These are phyloP conservation scores for Wickerhamiella occidentalis DNA, from an alignment of 805 yeast genomes.

Conservation along the genomic window DNA sequence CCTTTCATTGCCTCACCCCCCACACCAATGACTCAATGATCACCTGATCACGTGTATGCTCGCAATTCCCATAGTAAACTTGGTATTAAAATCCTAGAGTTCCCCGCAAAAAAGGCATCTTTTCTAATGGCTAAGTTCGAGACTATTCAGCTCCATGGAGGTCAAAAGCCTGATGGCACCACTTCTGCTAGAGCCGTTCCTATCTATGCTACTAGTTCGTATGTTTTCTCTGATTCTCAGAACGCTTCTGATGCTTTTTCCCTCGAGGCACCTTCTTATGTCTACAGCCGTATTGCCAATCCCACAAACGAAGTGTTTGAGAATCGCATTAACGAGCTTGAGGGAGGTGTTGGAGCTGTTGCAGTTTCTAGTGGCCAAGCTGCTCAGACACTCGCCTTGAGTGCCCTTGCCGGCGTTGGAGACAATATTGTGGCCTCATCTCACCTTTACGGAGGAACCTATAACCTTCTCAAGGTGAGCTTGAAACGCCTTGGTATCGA, in stretches of 20 bases:
- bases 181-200: conserved; percentile 82
- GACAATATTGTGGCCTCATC: conserved; percentile 84
- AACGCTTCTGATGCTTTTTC: conserved; percentile 90
- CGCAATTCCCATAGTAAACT: no score
- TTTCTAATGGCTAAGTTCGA: conserved; percentile 31
- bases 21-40: no score
- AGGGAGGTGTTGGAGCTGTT: conserved; percentile 82
- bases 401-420: conserved; percentile 75
- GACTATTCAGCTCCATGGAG: conserved; percentile 90
- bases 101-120: background rate
- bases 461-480: conserved; percentile 86
- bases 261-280: conserved; percentile 68
- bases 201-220: conserved; percentile 84
- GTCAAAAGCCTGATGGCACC: conserved; percentile 58
- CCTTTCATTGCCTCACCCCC: no score
- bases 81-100: background rate
- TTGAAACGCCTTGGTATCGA: conserved; percentile 83
- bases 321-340: conserved; percentile 83
- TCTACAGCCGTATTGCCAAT: conserved; percentile 82
- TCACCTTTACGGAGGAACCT: conserved; percentile 89
- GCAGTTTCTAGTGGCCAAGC: conserved; percentile 95
- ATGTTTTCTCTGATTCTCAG: conserved; percentile 72
- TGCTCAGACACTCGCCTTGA: conserved; percentile 77
- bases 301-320: conserved; percentile 91
- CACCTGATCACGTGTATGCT: no score